phyloP scores from a whole-genome alignment of 2,329 filamentous ascomycete genomes.

The Claviceps humidiphila region DNA sequence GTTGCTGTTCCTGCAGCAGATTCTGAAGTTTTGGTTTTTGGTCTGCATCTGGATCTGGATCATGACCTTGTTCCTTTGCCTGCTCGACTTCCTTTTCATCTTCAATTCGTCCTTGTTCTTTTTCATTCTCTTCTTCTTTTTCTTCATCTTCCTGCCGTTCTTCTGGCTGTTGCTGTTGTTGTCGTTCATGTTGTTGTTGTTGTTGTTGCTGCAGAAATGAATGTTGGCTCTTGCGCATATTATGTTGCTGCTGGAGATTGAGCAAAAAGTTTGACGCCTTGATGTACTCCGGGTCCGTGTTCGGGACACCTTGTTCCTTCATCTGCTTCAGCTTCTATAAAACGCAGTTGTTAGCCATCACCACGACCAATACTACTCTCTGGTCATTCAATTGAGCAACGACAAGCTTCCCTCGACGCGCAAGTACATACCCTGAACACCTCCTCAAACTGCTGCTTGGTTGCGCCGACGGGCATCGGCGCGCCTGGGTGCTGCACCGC shows the following conservation, averaged over 20 bases:
- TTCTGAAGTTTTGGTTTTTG: too few relatives aligned
- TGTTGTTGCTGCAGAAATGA: slow-evolving; percentile 33
- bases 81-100: too few relatives aligned
- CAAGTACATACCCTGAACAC: slow-evolving; percentile 46
- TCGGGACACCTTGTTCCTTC: slow-evolving; percentile 70
- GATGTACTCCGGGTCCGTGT: slow-evolving; percentile 75
- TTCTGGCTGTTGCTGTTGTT: slow-evolving; percentile 25
- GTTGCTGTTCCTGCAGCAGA: slow-evolving; percentile 41
- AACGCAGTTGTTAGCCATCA: neutral
- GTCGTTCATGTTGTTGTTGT: slow-evolving; percentile 33
- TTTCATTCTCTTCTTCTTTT: slow-evolving; percentile 24
- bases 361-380: neutral
- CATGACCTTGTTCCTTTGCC: too few relatives aligned
- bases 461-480: slow-evolving; percentile 53
- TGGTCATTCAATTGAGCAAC: neutral
- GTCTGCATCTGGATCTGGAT: too few relatives aligned
- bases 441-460: slow-evolving; percentile 65
- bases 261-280: slow-evolving; percentile 66
- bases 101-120: too few relatives aligned
- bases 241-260: slow-evolving; percentile 54
- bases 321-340: slow-evolving; percentile 74
- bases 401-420: neutral
- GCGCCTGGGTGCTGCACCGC: slow-evolving; percentile 53
- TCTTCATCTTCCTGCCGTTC: slow-evolving; percentile 42
- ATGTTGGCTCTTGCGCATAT: slow-evolving; percentile 36